These are phyloP conservation scores for Schwanniomyces polymorphus DNA, from an alignment of 805 yeast genomes.

Conservation along the genomic window DNA sequence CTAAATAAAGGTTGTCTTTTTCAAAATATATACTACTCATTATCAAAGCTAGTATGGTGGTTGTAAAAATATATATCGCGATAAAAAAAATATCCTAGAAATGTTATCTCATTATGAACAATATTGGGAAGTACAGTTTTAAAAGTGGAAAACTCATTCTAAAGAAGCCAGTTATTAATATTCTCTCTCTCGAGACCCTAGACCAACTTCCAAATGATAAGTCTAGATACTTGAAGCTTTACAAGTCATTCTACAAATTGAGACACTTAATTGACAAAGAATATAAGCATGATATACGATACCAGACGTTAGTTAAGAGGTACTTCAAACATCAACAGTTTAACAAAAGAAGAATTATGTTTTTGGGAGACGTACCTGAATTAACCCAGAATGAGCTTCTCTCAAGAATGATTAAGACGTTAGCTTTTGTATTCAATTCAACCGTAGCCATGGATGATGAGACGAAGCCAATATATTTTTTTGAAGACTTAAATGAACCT, in stretches of 20 bases:
- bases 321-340: slow-evolving; percentile 20
- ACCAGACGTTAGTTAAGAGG: slow-evolving; percentile 23
- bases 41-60: neutral
- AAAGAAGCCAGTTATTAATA: slow-evolving; percentile 1
- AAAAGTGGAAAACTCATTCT: slow-evolving; percentile 2
- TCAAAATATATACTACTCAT: slow-evolving; percentile 5
- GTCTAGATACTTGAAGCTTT: slow-evolving; percentile 17
- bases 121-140: neutral
- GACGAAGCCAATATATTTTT: slow-evolving; percentile 11
- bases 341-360: slow-evolving; percentile 11
- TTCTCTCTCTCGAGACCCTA: neutral
- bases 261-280: slow-evolving; percentile 23
- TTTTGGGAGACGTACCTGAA: slow-evolving; percentile 9
- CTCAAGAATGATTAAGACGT: slow-evolving; percentile 23
- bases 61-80: slow-evolving; percentile 7
- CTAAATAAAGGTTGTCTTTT: slow-evolving; percentile 6
- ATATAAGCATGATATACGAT: slow-evolving; percentile 9
- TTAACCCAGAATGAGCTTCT: slow-evolving; percentile 13
- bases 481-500: slow-evolving; percentile 14
- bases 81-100: neutral
- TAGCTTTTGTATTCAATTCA: slow-evolving; percentile 31
- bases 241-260: slow-evolving; percentile 32
- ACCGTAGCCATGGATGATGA: slow-evolving; percentile 19
- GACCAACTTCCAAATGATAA: slow-evolving; percentile 7
- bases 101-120: slow-evolving; percentile 1